Percentiles rank a stretch among this genome's conserved stretches.
Conservation (phyloP, 164 flowering plant genomes). For the Sextonia rubra region DNA sequence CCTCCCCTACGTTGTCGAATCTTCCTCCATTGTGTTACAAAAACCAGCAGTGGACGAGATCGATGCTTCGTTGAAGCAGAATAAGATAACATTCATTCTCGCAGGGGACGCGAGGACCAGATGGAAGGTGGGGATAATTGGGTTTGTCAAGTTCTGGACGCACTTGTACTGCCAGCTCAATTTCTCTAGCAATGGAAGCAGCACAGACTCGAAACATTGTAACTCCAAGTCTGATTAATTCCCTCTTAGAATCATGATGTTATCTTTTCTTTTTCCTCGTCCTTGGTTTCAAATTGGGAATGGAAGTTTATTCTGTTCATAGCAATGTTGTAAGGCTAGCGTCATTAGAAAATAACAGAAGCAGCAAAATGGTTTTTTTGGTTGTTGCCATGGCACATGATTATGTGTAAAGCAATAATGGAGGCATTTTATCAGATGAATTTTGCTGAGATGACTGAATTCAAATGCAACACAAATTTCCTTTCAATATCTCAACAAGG, state of each 20-base stretch:
- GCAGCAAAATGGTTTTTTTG: neutral
- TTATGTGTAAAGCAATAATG: too few relatives aligned
- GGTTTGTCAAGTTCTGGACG: conserved; percentile 55
- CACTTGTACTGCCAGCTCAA: conserved; percentile 48
- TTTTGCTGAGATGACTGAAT: too few relatives aligned
- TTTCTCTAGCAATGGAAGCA: conserved; percentile 40
- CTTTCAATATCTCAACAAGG: too few relatives aligned
- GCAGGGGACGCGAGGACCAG: conserved; percentile 47
- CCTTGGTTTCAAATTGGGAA: neutral
- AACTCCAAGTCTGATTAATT: conserved; percentile 39
- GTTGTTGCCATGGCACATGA: too few relatives aligned
- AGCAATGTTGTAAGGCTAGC: neutral
- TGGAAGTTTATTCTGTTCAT: neutral
- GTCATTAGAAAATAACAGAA: neutral
- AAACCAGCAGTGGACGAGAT: conserved; percentile 27
- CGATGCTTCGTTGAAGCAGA: conserved; percentile 28
- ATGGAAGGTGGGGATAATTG: conserved; percentile 59
- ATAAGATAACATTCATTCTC: conserved; percentile 36
- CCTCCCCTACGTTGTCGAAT: conserved; percentile 31
- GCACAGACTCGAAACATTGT: conserved; percentile 29
- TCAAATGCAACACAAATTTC: too few relatives aligned
- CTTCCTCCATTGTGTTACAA: conserved; percentile 45
- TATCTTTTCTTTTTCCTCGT: neutral
- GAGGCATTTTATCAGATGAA: too few relatives aligned
- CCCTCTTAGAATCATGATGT: neutral